Evolutionary conservation across 768 basidiomycete species (phyloP).

Genomic region (Panaeolus papilionaceus): DNA sequence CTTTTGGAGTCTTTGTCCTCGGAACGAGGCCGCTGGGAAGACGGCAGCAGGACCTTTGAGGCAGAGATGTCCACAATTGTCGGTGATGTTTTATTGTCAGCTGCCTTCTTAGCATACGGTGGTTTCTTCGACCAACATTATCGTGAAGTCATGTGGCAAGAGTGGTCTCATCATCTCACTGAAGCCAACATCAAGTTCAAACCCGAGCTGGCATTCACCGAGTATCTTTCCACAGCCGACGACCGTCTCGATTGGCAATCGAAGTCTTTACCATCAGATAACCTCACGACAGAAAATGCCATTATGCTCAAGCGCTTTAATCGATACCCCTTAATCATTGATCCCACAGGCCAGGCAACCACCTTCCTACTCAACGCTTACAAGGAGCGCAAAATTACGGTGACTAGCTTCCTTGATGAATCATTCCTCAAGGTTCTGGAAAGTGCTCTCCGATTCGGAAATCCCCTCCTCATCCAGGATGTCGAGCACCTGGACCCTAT

Average conservation of each 20-base stretch:
- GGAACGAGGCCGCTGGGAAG: conserved; percentile 93
- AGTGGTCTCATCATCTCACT: conserved; percentile 88
- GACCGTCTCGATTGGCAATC: conserved; percentile 96
- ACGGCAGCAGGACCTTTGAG: conserved; percentile 94
- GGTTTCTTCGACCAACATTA: conserved; percentile 99
- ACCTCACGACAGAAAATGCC: conserved; percentile 97
- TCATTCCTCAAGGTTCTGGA: conserved; percentile 98
- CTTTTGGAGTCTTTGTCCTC: conserved; percentile 94
- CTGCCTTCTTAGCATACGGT: conserved; percentile 95
- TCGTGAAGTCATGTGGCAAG: conserved; percentile 96
- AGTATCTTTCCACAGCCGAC: conserved; percentile 97
- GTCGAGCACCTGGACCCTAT: conserved; percentile 98
- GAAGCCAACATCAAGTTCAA: conserved; percentile 95
- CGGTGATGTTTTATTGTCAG: conserved; percentile 94
- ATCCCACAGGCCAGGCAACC: conserved; percentile 97
- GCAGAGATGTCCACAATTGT: conserved; percentile 98
- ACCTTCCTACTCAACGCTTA: conserved; percentile 94
- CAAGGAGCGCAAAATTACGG: conserved; percentile 95
- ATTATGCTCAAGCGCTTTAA: conserved; percentile 99
- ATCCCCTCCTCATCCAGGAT: conserved; percentile 96
- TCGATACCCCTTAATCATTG: conserved; percentile 96
- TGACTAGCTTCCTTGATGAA: conserved; percentile 98
- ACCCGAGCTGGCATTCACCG: conserved; percentile 88
- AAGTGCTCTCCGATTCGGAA: conserved; percentile 98
- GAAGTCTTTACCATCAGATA: conserved; percentile 94